phyloP scores from a whole-genome alignment of 2,329 filamentous ascomycete species.

The Aspergillus glaucus region DNA sequence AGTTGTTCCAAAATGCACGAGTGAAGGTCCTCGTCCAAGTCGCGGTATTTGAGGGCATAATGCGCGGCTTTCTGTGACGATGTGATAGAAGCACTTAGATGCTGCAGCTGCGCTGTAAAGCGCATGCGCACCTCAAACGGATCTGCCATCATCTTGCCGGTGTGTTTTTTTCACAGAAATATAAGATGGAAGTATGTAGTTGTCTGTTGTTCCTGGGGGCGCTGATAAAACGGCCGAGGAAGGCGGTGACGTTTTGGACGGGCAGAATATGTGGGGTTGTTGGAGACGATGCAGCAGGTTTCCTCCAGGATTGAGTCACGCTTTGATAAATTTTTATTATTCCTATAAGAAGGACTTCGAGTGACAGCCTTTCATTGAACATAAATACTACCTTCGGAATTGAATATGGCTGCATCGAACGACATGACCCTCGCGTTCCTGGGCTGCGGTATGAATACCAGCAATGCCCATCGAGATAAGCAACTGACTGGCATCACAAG shows the following conservation, averaged over 20 bases:
- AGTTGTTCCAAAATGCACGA: conserved; percentile 96
- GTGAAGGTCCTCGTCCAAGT: conserved; percentile 95
- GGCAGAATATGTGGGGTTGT: conserved; percentile 20
- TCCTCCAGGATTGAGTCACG: no score
- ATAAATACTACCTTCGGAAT: background rate
- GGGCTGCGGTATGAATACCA: conserved; percentile 16
- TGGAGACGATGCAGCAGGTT: background rate
- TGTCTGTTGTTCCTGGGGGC: background rate
- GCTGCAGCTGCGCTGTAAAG: conserved; percentile 83
- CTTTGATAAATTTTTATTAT: no score
- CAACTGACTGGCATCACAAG: background rate
- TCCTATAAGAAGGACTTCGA: no score
- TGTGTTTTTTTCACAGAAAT: background rate
- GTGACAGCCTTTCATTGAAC: background rate
- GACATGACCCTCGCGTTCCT: conserved; percentile 11
- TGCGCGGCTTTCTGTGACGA: conserved; percentile 88
- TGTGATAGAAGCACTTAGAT: conserved; percentile 82
- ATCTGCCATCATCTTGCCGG: conserved; percentile 59
- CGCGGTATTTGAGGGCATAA: conserved; percentile 88
- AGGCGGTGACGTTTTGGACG: conserved; percentile 15
- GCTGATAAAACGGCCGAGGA: background rate
- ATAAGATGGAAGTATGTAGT: background rate
- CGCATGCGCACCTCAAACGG: conserved; percentile 98
- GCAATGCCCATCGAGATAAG: conserved; percentile 9
- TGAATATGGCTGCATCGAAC: background rate